These are phyloP conservation scores for Chaetomium sp. DNA, from an alignment of 2,329 filamentous ascomycete species.

Conservation along the genomic window DNA sequence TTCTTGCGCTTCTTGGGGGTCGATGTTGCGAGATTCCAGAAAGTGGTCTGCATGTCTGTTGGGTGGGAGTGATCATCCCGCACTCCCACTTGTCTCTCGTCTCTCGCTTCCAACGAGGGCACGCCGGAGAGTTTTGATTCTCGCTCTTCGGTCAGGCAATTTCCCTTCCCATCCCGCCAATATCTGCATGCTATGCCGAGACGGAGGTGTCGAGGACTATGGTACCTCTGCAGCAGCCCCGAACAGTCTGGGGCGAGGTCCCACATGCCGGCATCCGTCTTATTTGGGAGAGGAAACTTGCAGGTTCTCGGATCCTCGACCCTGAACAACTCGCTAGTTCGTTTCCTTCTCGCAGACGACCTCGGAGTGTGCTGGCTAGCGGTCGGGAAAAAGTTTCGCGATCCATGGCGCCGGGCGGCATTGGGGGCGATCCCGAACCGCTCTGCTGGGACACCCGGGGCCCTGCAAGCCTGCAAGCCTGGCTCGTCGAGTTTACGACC, in stretches of 20 bases:
- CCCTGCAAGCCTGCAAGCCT: slow-evolving; percentile 20
- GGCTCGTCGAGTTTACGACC: slow-evolving; percentile 22
- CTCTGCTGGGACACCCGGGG: slow-evolving; percentile 28
- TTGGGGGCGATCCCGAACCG: slow-evolving; percentile 34
- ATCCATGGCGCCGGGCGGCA: slow-evolving; percentile 28
- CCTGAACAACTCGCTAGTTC: background rate
- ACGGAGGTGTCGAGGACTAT: background rate
- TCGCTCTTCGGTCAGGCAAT: slow-evolving; percentile 12
- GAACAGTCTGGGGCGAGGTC: background rate
- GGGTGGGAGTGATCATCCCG: slow-evolving; percentile 5
- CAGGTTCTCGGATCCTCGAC: background rate
- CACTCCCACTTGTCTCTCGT: slow-evolving; percentile 1
- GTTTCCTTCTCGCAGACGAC: background rate
- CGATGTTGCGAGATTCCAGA: slow-evolving; percentile 2
- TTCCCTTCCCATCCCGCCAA: slow-evolving; percentile 22
- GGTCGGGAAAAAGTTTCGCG: slow-evolving; percentile 14
- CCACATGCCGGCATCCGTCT: background rate
- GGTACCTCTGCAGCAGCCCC: background rate
- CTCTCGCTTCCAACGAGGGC: background rate
- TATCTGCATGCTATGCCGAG: slow-evolving; percentile 16
- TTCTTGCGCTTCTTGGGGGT: background rate
- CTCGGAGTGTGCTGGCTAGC: background rate
- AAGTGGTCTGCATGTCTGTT: background rate
- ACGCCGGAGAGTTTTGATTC: background rate
- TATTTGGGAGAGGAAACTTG: slow-evolving; percentile 1